Base-by-base conservation (phyloP, 345 rosid species). In the Cardamine occulta region DNA sequence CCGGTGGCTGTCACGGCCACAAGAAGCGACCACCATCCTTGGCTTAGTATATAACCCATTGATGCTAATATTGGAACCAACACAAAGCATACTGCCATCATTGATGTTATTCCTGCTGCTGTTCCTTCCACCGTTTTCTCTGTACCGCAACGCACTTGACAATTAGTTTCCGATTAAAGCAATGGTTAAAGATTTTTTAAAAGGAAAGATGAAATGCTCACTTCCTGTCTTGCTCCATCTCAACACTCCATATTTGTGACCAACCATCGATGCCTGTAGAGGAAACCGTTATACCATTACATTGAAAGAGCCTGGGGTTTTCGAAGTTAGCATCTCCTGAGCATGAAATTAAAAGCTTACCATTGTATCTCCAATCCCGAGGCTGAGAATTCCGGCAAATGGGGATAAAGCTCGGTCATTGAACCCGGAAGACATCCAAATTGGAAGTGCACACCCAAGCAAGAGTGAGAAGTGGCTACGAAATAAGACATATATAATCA, bases 81-180 rank as follows among this genome's bases (percentile, higher is more conserved):
- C 47, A 88, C 74, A 5, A 84, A 86, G 86, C 97, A 95, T 6
- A 93, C 88, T 44, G 84, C 96, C 55, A 92, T 85, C 64, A 95
- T 86, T 11, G 97, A 90, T 31, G 90, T 85, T 80, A 95, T 89
- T 47, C 99, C 97, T 47, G 99, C 97, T 34, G 97, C 98, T 74
- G 98, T 94, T 63, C 98, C 98, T 81, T 94, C 98, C 40, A 90
- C 80, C 3, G 98, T 94, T 90, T 91, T 94, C 86, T 94, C 97
- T 94, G 83, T 75, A 69, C 47, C 42, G 35, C 40, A 12, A 65
- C 6, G 11, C 48, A 58, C 21, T 52, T 29, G 21, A 59, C 45
- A 13, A 31, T 68, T 75, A 67, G 74, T 59, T 39, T 51, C 61
- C 1, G 8, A 40, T 15, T 3, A 58, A 48, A 58, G 17, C 54